Conservation (phyloP, 441 rosid genomes). For the Arabidopsis hybrid region DNA sequence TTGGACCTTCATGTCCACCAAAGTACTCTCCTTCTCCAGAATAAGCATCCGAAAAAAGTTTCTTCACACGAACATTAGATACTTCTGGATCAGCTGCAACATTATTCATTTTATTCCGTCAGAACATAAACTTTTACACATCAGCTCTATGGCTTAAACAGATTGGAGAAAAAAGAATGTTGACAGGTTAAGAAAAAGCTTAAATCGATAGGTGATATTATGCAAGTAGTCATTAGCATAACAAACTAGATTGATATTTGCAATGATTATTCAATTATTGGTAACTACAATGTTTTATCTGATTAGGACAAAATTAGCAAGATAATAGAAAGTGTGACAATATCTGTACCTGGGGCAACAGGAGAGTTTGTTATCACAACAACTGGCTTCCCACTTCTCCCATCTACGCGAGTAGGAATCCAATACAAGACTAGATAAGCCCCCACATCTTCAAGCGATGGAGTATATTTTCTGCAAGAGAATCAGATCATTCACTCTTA, state of each 20-base stretch:
- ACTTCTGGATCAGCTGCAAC: conserved; percentile 82
- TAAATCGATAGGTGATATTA: conserved; percentile 26
- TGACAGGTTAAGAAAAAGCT: conserved; percentile 22
- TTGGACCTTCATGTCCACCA: conserved; percentile 93
- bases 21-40: conserved; percentile 94
- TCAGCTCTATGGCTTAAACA: conserved; percentile 3
- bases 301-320: neutral
- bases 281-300: neutral
- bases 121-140: conserved; percentile 18
- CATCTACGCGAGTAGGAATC: conserved; percentile 89
- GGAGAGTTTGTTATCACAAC: conserved; percentile 75
- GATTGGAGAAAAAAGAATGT: too few species aligned
- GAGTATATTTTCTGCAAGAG: conserved; percentile 74
- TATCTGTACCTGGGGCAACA: conserved; percentile 76
- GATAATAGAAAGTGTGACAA: conserved; percentile 15
- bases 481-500: conserved; percentile 21
- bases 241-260: conserved; percentile 24
- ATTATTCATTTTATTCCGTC: conserved; percentile 30
- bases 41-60: conserved; percentile 67
- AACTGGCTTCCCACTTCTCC: conserved; percentile 87
- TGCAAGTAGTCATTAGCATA: conserved; percentile 20
- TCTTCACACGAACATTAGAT: conserved; percentile 69
- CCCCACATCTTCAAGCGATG: conserved; percentile 90
- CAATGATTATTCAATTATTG: conserved; percentile 1
- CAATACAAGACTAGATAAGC: conserved; percentile 81